These are phyloP conservation scores for Kuraishia piskuri DNA, from an alignment of 805 yeast species.

Conservation along the genomic window DNA sequence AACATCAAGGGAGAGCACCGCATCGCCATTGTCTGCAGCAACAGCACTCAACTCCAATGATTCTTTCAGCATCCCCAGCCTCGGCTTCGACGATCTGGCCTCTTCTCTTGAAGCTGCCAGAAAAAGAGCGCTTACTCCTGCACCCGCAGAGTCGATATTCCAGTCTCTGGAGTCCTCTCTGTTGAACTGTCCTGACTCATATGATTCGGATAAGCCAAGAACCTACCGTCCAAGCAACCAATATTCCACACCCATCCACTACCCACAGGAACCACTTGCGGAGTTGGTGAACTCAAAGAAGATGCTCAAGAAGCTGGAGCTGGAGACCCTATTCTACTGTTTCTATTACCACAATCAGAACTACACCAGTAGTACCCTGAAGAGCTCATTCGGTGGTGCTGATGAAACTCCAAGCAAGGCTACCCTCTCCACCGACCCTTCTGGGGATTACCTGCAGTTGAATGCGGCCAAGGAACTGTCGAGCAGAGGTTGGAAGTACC, in stretches of 20 bases:
- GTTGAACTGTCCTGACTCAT: slow-evolving; percentile 87
- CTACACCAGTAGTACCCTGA: not conserved
- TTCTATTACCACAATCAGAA: slow-evolving; percentile 63
- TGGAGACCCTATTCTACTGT: slow-evolving; percentile 84
- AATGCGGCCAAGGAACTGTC: slow-evolving; percentile 75
- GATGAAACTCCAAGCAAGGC: not conserved
- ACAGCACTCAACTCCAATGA: not conserved
- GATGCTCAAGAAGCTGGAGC: slow-evolving; percentile 63
- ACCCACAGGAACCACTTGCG: slow-evolving; percentile 78
- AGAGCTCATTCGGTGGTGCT: not conserved
- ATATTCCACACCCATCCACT: slow-evolving; percentile 83
- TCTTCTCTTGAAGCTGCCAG: slow-evolving; percentile 22
- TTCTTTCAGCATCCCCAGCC: not conserved
- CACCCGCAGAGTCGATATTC: slow-evolving; percentile 43
- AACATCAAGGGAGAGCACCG: slow-evolving; percentile 9
- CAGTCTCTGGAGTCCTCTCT: slow-evolving; percentile 68
- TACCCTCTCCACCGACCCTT: not conserved
- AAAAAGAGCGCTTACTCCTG: slow-evolving; percentile 41
- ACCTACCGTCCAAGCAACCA: slow-evolving; percentile 67
- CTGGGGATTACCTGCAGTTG: slow-evolving; percentile 59
- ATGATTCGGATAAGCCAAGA: slow-evolving; percentile 80
- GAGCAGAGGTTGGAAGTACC: slow-evolving; percentile 76
- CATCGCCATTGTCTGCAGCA: slow-evolving; percentile 8
- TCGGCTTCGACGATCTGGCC: slow-evolving; percentile 11
- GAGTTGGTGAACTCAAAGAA: slow-evolving; percentile 53